Evolutionary conservation across 305 asterid genomes (phyloP).

Genomic region (Fraxinus sp.): DNA sequence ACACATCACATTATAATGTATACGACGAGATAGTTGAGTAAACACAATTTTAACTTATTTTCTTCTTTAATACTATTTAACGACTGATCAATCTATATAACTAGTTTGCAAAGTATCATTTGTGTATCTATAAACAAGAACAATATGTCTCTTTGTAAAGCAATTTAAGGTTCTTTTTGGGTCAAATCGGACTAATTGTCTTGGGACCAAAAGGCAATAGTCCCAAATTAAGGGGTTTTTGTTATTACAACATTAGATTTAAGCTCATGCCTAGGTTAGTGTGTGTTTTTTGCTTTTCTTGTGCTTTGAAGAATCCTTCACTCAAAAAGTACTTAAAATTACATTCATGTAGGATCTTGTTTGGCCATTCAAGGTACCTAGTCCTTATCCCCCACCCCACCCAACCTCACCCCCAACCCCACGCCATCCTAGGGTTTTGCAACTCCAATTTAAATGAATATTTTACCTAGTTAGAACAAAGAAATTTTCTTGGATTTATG

Average conservation of each 20-base stretch:
- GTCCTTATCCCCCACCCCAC: conserved; percentile 26
- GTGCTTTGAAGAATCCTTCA: conserved; percentile 24
- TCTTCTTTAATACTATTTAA: not conserved
- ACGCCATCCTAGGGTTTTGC: conserved; percentile 35
- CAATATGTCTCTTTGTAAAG: conserved; percentile 54
- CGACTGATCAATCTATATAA: not conserved
- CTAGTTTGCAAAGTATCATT: not conserved
- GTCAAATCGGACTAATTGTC: conserved; percentile 51
- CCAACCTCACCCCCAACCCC: conserved; percentile 26
- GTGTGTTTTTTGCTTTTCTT: not conserved
- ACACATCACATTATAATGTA: not conserved
- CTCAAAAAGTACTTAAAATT: conserved; percentile 24
- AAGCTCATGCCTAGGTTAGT: conserved; percentile 31
- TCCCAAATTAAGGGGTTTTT: conserved; percentile 42
- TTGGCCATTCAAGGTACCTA: conserved; percentile 21
- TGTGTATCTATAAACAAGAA: conserved; percentile 34
- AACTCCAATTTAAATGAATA: conserved; percentile 27
- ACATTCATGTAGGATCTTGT: conserved; percentile 29
- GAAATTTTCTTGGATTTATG: conserved; percentile 56
- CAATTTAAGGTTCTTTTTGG: conserved; percentile 37
- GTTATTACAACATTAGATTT: conserved; percentile 22
- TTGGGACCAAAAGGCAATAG: conserved; percentile 46
- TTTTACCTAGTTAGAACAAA: conserved; percentile 31
- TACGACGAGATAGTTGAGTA: not conserved
- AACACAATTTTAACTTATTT: not conserved